Conservation (phyloP, 129 eudicot genomes). For the Gnaphalium uliginosum region DNA sequence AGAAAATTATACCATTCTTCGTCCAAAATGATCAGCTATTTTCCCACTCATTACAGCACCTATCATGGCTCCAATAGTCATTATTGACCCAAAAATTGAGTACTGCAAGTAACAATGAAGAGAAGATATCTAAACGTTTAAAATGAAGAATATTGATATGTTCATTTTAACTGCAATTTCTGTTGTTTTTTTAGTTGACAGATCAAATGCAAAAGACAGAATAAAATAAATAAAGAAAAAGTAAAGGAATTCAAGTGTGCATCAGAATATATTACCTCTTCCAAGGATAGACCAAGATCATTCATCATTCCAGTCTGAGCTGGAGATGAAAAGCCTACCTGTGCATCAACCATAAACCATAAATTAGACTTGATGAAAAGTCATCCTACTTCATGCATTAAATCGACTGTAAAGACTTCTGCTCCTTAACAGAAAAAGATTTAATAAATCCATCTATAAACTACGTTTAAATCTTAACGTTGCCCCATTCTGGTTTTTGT, state of each 20-base stretch:
- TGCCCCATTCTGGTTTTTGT: too few relatives aligned
- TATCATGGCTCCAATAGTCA: constrained; percentile 88
- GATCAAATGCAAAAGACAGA: not conserved
- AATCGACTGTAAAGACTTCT: not conserved
- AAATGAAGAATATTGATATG: not conserved
- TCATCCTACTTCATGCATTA: not conserved
- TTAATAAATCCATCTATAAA: too few relatives aligned
- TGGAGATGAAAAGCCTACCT: constrained; percentile 92
- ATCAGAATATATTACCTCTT: constrained; percentile 51
- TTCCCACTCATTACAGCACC: constrained; percentile 86
- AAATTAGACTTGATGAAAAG: not conserved
- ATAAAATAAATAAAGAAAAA: too few relatives aligned
- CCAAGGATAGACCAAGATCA: constrained; percentile 74
- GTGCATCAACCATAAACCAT: constrained; percentile 22
- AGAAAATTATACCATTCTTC: constrained; percentile 56
- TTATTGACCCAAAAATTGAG: constrained; percentile 82
- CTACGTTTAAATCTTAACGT: too few relatives aligned
- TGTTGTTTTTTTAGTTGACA: not conserved
- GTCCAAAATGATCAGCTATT: constrained; percentile 73
- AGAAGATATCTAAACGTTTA: constrained; percentile 9
- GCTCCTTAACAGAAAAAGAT: not conserved
- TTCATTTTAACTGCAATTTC: not conserved
- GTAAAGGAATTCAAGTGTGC: not conserved
- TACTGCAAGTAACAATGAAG: constrained; percentile 50
- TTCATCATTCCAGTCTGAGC: constrained; percentile 72